A percentile compares a stretch with the other conserved stretches of the same genome.
Conservation (phyloP, 345 rosid species). For the Cardamine resedifolia region DNA sequence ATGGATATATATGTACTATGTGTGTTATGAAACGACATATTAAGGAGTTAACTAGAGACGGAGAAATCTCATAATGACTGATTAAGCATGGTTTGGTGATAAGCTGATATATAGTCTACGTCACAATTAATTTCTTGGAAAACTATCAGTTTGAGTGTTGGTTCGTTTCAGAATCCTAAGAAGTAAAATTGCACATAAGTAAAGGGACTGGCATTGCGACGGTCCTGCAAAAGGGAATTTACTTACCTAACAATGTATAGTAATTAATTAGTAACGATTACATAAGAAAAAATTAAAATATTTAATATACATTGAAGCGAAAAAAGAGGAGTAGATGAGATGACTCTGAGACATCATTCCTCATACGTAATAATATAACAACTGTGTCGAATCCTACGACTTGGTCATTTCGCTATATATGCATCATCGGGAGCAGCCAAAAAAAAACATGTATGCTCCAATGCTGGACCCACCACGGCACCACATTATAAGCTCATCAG, state of each 20-base stretch:
- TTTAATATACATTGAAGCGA: background rate
- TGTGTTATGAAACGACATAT: too few species aligned
- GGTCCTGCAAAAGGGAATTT: background rate
- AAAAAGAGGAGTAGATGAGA: background rate
- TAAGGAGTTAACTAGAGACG: background rate
- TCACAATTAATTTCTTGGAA: background rate
- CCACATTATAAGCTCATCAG: slow-evolving; percentile 12
- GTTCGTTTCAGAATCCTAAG: background rate
- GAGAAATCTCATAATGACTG: background rate
- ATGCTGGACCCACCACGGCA: slow-evolving; percentile 24
- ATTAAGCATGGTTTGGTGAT: background rate
- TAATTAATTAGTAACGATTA: too few species aligned
- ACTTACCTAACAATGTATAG: background rate
- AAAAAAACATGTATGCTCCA: background rate
- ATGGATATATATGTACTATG: too few species aligned
- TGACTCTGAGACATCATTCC: background rate
- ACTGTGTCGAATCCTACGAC: slow-evolving; percentile 26
- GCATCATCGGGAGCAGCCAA: slow-evolving; percentile 13
- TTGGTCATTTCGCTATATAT: slow-evolving; percentile 27
- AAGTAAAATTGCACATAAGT: background rate
- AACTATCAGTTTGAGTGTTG: background rate
- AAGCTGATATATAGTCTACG: background rate
- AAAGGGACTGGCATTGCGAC: background rate
- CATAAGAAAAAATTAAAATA: too few species aligned
- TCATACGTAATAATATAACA: slow-evolving; percentile 16